These are phyloP conservation scores for Colletotrichum tanaceti DNA, from an alignment of 2,329 filamentous ascomycete genomes.

Conservation along the genomic window DNA sequence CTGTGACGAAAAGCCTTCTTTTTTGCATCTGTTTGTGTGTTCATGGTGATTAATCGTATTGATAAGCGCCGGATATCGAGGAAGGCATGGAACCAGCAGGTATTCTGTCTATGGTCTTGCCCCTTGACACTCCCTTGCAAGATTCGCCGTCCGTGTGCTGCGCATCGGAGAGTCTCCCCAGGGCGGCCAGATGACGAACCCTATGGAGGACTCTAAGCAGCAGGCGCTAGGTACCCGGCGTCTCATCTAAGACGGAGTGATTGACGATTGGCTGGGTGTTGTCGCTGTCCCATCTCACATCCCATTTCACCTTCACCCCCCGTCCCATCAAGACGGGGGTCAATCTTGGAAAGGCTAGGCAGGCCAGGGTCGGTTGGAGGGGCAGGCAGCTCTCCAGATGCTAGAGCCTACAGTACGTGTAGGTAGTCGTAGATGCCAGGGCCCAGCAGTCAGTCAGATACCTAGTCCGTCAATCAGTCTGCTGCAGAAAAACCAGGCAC, in stretches of 20 bases:
- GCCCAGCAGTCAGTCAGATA: too few species aligned
- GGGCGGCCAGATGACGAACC: conserved; percentile 24
- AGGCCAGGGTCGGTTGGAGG: conserved; percentile 34
- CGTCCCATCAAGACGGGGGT: conserved; percentile 28
- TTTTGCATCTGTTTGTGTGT: conserved; percentile 25
- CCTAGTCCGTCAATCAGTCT: neutral
- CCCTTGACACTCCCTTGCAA: conserved; percentile 30
- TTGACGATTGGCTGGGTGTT: conserved; percentile 33
- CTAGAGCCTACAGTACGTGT: conserved; percentile 14
- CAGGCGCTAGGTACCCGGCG: conserved; percentile 33
- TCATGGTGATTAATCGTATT: conserved; percentile 25
- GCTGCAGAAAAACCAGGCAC: conserved; percentile 33
- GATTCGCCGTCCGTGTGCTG: conserved; percentile 32
- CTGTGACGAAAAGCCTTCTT: conserved; percentile 2
- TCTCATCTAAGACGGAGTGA: conserved; percentile 37
- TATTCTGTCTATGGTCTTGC: conserved; percentile 20
- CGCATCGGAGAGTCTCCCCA: conserved; percentile 26
- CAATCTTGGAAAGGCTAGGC: conserved; percentile 21
- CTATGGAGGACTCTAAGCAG: conserved; percentile 17
- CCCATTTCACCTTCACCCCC: conserved; percentile 31
- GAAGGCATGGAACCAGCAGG: conserved; percentile 16
- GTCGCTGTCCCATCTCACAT: conserved; percentile 35
- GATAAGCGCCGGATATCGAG: conserved; percentile 33
- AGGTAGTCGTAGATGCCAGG: conserved; percentile 22
- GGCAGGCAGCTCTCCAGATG: conserved; percentile 21